Evolutionary conservation across 164 flowering plant species (phyloP), one percentile per base, ranked within the genome.

Genomic region (Houttuynia cordata): DNA sequence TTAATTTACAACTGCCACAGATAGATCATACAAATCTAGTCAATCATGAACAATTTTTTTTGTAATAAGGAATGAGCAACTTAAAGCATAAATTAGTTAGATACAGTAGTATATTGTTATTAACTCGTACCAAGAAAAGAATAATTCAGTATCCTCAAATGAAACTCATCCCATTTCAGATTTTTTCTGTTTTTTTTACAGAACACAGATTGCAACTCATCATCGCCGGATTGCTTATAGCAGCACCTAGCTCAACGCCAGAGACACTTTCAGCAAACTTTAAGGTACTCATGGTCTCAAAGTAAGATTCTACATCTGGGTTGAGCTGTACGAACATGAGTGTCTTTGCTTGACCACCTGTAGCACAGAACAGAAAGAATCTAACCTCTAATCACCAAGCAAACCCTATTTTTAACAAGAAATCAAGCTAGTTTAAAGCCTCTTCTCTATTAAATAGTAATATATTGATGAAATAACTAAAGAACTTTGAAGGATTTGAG

Each of bases 81-180:
- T n/a, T n/a, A n/a, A n/a, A n/a, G n/a, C n/a, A n/a, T n/a, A n/a
- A n/a, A n/a, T n/a, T n/a, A n/a, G n/a, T n/a, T n/a, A n/a, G n/a
- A n/a, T n/a, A n/a, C n/a, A n/a, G n/a, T n/a, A n/a, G n/a, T n/a
- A n/a, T n/a, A n/a, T n/a, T n/a, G n/a, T n/a, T n/a, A n/a, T n/a
- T n/a, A n/a, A n/a, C n/a, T n/a, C n/a, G n/a, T n/a, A n/a, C n/a
- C n/a, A n/a, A n/a, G n/a, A n/a, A n/a, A n/a, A n/a, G n/a, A n/a
- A n/a, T n/a, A n/a, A n/a, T n/a, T n/a, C n/a, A n/a, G n/a, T n/a
- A n/a, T n/a, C n/a, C n/a, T n/a, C n/a, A n/a, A n/a, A n/a, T n/a
- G n/a, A n/a, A 30, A 94, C 99, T 95, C 86, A 97, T 22, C 88
- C 97, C 91, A 88, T 81, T n/a, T n/a, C n/a, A n/a, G n/a, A n/a